phyloP scores from a whole-genome alignment of 768 basidiomycete genomes.

The Leccinum obscurum region DNA sequence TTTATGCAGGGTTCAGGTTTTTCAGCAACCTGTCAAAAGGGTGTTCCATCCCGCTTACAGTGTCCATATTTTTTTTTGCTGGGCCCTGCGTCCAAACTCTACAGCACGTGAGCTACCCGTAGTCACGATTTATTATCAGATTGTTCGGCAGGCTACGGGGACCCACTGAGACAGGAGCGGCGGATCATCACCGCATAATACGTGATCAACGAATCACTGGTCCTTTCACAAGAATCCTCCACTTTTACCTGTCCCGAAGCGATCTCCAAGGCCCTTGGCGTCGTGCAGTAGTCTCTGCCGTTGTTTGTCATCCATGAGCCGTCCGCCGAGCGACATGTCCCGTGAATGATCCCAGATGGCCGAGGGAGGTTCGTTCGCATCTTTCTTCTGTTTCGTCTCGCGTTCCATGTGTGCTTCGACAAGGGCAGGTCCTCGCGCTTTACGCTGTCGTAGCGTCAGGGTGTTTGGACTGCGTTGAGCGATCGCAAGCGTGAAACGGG shows the following conservation, averaged over 20 bases:
- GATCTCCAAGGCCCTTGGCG: slow-evolving; percentile 75
- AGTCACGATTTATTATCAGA: not conserved
- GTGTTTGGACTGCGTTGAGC: not conserved
- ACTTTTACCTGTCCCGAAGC: slow-evolving; percentile 74
- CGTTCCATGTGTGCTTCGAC: slow-evolving; percentile 50
- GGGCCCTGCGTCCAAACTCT: slow-evolving; percentile 4
- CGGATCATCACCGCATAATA: not conserved
- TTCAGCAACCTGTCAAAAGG: slow-evolving; percentile 1
- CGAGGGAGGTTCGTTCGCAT: slow-evolving; percentile 52
- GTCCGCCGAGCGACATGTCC: slow-evolving; percentile 86
- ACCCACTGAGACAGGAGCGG: slow-evolving; percentile 12
- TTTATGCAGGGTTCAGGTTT: not conserved
- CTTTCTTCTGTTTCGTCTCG: slow-evolving; percentile 38
- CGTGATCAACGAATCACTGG: not conserved
- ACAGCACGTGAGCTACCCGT: not conserved
- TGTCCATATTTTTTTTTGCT: no score
- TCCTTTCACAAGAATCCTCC: slow-evolving; percentile 56
- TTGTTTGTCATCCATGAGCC: slow-evolving; percentile 87
- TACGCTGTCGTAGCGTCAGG: slow-evolving; percentile 35
- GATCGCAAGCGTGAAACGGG: not conserved
- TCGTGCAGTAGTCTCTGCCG: slow-evolving; percentile 78
- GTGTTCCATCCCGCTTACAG: not conserved
- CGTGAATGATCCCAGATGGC: slow-evolving; percentile 91
- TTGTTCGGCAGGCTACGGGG: not conserved
- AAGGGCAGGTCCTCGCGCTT: slow-evolving; percentile 52